phyloP scores from a whole-genome alignment of 176 grass and related monocot genomes.

The Hordeum vulgare region MorexV3_pseudomolecules_assembly NC_058519.1:31529837-31530336 shows the following conservation, averaged over 20 bases:
- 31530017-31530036: background rate
- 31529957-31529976: background rate
- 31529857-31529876: background rate
- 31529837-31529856: background rate
- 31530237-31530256: background rate
- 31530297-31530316: background rate
- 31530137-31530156: background rate
- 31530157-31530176: background rate
- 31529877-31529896: background rate
- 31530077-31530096: background rate
- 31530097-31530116: background rate
- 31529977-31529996: background rate
- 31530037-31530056: background rate
- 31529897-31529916: conserved; percentile 2
- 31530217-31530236: background rate
- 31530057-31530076: background rate
- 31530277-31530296: background rate
- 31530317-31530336: background rate
- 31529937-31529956: conserved; percentile 4
- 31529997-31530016: background rate
- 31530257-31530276: background rate
- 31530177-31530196: background rate
- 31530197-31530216: background rate
- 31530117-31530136: background rate
- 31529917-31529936: background rate